These are phyloP conservation scores for Punica granatum DNA, from an alignment of 345 rosid species.

Conservation along the genomic window DNA sequence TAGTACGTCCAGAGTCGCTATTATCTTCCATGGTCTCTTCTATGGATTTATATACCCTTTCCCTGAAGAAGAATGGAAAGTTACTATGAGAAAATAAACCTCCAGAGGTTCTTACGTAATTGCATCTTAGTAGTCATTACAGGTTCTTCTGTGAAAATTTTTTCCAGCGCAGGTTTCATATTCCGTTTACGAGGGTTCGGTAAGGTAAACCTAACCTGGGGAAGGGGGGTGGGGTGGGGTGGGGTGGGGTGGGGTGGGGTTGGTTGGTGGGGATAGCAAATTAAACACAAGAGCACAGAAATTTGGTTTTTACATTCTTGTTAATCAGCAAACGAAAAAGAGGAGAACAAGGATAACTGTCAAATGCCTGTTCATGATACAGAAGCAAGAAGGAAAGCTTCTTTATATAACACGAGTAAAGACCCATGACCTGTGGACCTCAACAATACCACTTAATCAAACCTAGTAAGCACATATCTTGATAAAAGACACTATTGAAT, in stretches of 20 bases:
- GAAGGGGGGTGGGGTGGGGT: too few species aligned
- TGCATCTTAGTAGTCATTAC: background rate
- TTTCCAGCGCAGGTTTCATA: background rate
- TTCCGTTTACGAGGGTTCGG: background rate
- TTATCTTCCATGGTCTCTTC: constrained; percentile 6
- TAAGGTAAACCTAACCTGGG: background rate
- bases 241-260: too few species aligned
- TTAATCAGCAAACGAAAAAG: too few species aligned
- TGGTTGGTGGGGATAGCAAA: too few species aligned
- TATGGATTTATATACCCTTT: constrained; percentile 7
- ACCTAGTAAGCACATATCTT: background rate
- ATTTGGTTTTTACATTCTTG: too few species aligned
- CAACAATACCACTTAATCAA: background rate
- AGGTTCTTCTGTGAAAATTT: background rate
- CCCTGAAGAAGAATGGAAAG: background rate
- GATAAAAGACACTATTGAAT: background rate
- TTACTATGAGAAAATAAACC: background rate
- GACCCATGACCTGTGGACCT: background rate
- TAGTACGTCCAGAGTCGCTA: constrained; percentile 5
- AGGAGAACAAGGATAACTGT: too few species aligned
- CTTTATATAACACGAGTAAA: background rate
- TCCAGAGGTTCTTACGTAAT: background rate
- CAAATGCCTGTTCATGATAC: too few species aligned
- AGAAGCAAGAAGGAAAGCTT: background rate
- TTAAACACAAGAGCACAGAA: background rate